Evolutionary conservation across 176 grass and related monocot species (phyloP).

Genomic region (Bothriochloa decipiens): DNA sequence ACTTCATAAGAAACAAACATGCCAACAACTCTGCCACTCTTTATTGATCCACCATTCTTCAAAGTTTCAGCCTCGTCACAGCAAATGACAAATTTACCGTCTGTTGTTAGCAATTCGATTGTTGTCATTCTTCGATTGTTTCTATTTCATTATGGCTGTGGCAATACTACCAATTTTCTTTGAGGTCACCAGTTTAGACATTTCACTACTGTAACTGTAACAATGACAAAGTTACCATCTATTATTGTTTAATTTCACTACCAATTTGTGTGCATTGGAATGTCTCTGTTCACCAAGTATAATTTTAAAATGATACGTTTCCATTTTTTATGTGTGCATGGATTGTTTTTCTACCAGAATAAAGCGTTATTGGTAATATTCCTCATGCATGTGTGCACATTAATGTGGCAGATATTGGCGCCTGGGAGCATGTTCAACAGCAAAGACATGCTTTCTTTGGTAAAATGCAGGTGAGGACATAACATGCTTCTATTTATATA

Average conservation of each 20-base stretch:
- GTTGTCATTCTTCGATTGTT: neutral
- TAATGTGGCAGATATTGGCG: constrained; percentile 71
- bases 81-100: neutral
- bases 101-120: too few species aligned
- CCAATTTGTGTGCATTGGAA: neutral
- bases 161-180: neutral
- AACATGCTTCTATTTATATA: constrained; percentile 27
- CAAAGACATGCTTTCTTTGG: constrained; percentile 95
- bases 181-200: neutral
- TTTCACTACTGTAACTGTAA: neutral
- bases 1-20: neutral
- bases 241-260: neutral
- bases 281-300: neutral
- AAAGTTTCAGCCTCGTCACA: neutral
- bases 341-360: neutral
- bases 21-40: neutral
- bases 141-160: neutral
- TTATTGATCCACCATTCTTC: neutral
- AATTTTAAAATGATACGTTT: neutral
- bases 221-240: neutral
- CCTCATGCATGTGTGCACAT: neutral
- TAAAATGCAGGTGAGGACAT: constrained; percentile 83
- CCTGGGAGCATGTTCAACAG: constrained; percentile 90
- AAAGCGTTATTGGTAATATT: constrained; percentile 6
- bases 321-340: neutral